phyloP scores from a whole-genome alignment of 2,329 filamentous ascomycete genomes.

The Ceratocystis harringtonii region DNA sequence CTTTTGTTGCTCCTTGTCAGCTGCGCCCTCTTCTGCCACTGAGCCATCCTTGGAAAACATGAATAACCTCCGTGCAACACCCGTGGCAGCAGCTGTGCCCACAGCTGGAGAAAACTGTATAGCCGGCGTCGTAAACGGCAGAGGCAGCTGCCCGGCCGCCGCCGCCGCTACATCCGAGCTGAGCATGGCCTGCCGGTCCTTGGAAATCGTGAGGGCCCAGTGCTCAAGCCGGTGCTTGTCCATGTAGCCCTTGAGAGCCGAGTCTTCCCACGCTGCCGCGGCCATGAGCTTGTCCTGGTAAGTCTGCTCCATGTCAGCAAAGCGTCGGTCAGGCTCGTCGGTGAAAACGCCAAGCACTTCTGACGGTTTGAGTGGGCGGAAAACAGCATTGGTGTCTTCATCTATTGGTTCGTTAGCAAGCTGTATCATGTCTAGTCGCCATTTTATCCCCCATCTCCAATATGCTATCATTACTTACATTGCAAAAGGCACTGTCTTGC shows the following conservation, averaged over 20 bases:
- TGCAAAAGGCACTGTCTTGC: conserved; percentile 48
- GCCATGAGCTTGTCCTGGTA: conserved; percentile 52
- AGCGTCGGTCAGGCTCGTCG: conserved; percentile 45
- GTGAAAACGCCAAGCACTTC: conserved; percentile 45
- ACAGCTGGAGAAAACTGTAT: neutral
- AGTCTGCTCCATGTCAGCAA: conserved; percentile 44
- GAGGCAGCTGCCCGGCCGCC: neutral
- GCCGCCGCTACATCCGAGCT: conserved; percentile 24
- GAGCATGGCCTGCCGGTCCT: conserved; percentile 26
- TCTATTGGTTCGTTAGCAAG: conserved; percentile 23
- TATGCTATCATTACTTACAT: conserved; percentile 36
- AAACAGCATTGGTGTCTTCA: conserved; percentile 27
- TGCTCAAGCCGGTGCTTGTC: conserved; percentile 53
- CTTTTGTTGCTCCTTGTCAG: neutral
- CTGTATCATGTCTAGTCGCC: conserved; percentile 22
- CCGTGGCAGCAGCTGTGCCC: neutral
- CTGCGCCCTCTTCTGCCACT: neutral
- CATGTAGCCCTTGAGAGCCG: conserved; percentile 46
- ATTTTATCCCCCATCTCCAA: neutral
- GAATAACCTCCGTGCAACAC: neutral
- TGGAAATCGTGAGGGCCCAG: conserved; percentile 39
- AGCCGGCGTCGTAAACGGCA: neutral
- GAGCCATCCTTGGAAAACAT: conserved; percentile 1
- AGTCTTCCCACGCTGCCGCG: conserved; percentile 61
- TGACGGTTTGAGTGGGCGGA: conserved; percentile 35